These are phyloP conservation scores for Tetrahymena malaccensis DNA, from an alignment of 73 alveolate genomes.

Conservation along the genomic window DNA sequence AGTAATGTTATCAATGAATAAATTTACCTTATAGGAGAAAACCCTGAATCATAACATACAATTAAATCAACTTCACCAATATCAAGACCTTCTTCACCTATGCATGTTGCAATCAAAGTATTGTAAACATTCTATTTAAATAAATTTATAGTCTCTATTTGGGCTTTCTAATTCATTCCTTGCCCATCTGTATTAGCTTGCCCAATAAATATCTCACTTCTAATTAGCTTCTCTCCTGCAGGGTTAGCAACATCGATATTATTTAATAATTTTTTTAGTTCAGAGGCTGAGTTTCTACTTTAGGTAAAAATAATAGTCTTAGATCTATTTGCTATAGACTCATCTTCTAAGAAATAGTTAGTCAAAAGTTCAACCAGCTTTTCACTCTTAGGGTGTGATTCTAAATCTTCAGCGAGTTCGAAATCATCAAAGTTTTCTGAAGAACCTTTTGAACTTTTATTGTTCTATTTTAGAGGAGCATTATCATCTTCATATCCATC, in stretches of 20 bases:
- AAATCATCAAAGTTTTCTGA: neutral
- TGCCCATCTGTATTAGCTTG: slow-evolving; percentile 37
- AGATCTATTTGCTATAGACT: slow-evolving; percentile 6
- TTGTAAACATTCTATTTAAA: slow-evolving; percentile 47
- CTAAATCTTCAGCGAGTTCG: slow-evolving; percentile 3
- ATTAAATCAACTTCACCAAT: slow-evolving; percentile 72
- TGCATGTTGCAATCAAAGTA: slow-evolving; percentile 73
- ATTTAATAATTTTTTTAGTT: slow-evolving; percentile 28
- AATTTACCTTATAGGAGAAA: slow-evolving; percentile 51
- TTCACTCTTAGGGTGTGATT: slow-evolving; percentile 24
- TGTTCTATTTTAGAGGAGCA: neutral
- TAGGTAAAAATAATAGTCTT: slow-evolving; percentile 57
- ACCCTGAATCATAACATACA: slow-evolving; percentile 62
- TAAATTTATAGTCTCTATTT: slow-evolving; percentile 36
- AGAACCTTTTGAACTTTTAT: neutral
- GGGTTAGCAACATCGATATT: slow-evolving; percentile 23
- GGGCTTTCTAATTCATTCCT: slow-evolving; percentile 50
- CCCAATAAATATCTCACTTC: slow-evolving; percentile 55
- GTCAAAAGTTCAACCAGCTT: slow-evolving; percentile 1
- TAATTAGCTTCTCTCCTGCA: neutral
- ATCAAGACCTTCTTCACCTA: slow-evolving; percentile 83
- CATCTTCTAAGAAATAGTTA: slow-evolving; percentile 1
- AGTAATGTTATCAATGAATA: neutral
- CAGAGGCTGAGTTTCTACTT: slow-evolving; percentile 64
- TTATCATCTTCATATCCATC: neutral